Evolutionary conservation across 2,329 filamentous ascomycete genomes (phyloP).

Genomic region (Cladophialophora immunda): DNA sequence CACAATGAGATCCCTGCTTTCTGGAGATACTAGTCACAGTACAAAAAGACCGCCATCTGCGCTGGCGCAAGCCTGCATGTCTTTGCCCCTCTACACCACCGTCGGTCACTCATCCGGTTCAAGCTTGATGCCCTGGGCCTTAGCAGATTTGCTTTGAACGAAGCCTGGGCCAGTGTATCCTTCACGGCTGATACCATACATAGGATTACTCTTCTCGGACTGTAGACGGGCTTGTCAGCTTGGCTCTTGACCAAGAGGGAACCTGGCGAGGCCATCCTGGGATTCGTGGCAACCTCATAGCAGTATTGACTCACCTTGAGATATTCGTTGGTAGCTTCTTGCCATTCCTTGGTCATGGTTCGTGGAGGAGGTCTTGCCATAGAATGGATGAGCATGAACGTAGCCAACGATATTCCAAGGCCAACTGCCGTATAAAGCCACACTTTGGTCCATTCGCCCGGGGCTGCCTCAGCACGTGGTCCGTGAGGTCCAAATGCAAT

Average conservation of each 20-base stretch:
- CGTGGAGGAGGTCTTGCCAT: constrained; percentile 76
- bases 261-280: not conserved
- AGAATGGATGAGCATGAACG: constrained; percentile 77
- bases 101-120: constrained; percentile 35
- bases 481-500: constrained; percentile 98
- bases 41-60: constrained; percentile 20
- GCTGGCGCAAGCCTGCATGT: not conserved
- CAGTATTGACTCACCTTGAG: constrained; percentile 71
- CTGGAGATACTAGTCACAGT: constrained; percentile 33
- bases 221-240: constrained; percentile 50
- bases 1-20: constrained; percentile 28
- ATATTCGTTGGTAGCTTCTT: constrained; percentile 94
- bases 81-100: not conserved
- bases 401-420: constrained; percentile 69
- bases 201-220: constrained; percentile 84
- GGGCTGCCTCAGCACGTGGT: constrained; percentile 81
- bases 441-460: constrained; percentile 84
- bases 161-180: constrained; percentile 80
- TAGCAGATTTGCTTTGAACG: constrained; percentile 69
- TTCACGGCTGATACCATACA: constrained; percentile 82
- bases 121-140: constrained; percentile 44
- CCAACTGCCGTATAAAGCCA: constrained; percentile 76
- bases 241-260: not conserved
- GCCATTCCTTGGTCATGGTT: constrained; percentile 97
- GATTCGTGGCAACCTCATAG: constrained; percentile 45